phyloP scores from a whole-genome alignment of 768 basidiomycete species.

The Podaxis sp. region DNA sequence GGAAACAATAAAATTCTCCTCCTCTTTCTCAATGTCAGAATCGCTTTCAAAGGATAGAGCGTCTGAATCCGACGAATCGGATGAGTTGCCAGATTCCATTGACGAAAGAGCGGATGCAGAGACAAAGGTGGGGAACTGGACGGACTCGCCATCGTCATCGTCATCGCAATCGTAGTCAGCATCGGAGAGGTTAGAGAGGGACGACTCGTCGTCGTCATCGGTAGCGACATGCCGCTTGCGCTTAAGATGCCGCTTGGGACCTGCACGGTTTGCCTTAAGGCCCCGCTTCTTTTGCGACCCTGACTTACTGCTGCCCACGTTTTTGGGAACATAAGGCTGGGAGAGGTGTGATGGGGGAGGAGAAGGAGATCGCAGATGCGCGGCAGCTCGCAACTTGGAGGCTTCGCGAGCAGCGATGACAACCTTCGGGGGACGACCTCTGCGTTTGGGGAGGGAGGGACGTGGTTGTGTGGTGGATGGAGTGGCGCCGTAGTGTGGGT shows the following conservation, averaged over 20 bases:
- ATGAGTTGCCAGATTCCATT: constrained; percentile 34
- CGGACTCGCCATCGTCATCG: constrained; percentile 32
- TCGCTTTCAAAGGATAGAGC: constrained; percentile 51
- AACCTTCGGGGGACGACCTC: constrained; percentile 57
- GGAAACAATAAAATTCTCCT: constrained; percentile 56
- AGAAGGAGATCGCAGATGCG: background rate
- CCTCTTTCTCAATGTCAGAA: constrained; percentile 57
- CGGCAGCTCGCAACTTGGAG: constrained; percentile 19
- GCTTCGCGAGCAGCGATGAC: constrained; percentile 32
- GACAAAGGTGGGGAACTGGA: constrained; percentile 64
- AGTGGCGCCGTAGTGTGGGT: constrained; percentile 21
- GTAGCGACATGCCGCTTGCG: constrained; percentile 16
- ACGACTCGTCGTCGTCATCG: constrained; percentile 30
- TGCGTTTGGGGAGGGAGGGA: constrained; percentile 38
- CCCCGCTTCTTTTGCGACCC: constrained; percentile 18
- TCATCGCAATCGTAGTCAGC: constrained; percentile 29
- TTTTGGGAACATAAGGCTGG: constrained; percentile 10
- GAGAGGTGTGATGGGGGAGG: constrained; percentile 2
- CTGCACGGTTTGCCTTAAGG: constrained; percentile 3
- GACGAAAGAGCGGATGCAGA: constrained; percentile 59
- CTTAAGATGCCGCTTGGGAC: constrained; percentile 9
- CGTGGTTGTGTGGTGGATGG: constrained; percentile 17
- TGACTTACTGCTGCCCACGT: constrained; percentile 13
- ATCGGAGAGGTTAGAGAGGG: constrained; percentile 36
- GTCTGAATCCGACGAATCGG: constrained; percentile 47